Evolutionary conservation across 768 basidiomycete species (phyloP), one percentile per base, ranked within the genome.

Genomic region (Candolleomyces efflorescens): DNA sequence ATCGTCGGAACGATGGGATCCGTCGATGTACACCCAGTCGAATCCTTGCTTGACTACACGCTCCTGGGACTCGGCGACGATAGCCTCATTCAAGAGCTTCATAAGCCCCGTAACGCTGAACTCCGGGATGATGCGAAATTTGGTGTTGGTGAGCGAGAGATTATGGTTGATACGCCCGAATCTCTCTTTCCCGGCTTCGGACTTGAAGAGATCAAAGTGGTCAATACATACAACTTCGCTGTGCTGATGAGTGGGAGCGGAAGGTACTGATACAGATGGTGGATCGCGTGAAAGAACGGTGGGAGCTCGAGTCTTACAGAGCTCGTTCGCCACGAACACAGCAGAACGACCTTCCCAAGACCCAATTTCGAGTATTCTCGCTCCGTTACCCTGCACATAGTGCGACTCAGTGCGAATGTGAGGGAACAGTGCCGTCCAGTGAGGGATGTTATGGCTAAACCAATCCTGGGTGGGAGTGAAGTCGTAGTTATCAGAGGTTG

Each of bases 271-370:
- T 32, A 11, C 11, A 11, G 32, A 32, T 32, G 32, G 5, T 7
- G 5, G 32, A 32, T 5, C 32, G 32, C 7, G 2, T 1, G 32
- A 11, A 32, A 12, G 7, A 27, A 1, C 11, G 43, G 17, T 44
- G 43, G 15, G 49, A 36, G n/a, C 13, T 24, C 26, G 49, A 17
- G 47, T 9, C 11, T 66, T 65, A 66, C 80, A 81, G 47, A 84
- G 75, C 27, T 76, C 73, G n/a, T 65, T 73, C 36, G 82, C 68
- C 51, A 83, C 70, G 68, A 82, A 84, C 23, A 82, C 76, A 22
- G 81, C 83, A 0, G 84, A 85, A 38, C 83, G 77, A n/a, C 82
- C 84, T 66, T 84, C 84, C 82, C 82, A 85, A 17, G 80, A 82
- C 7, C 84, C 82, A 15, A 85, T 80, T 64, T 84, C 84, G 13